These are phyloP conservation scores for Turritis glabra DNA, from an alignment of 345 rosid species.

Conservation along the genomic window DNA sequence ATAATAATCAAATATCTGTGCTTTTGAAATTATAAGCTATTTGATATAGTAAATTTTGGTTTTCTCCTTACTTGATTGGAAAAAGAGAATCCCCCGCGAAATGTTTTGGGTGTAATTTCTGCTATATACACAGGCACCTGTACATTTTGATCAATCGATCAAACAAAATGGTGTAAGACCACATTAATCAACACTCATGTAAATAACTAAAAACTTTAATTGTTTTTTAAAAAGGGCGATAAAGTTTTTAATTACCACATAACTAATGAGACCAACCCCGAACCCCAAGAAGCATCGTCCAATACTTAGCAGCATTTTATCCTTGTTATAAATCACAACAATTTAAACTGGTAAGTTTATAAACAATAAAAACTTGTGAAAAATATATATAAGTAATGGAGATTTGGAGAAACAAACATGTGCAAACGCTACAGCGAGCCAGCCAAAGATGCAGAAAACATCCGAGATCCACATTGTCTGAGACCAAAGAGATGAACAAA, in stretches of 20 bases:
- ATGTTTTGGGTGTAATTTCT: conserved; percentile 45
- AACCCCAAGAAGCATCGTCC: conserved; percentile 40
- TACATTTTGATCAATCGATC: background rate
- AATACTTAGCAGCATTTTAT: conserved; percentile 18
- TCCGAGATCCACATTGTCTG: conserved; percentile 50
- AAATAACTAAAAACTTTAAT: background rate
- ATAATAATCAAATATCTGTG: background rate
- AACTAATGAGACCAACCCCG: conserved; percentile 44
- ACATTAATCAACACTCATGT: background rate
- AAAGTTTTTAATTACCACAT: conserved; percentile 35
- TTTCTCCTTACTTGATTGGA: conserved; percentile 33
- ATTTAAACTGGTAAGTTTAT: too few relatives aligned
- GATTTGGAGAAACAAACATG: conserved; percentile 37
- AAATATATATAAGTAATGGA: background rate
- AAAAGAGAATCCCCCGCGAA: conserved; percentile 43
- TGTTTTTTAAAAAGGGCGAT: background rate
- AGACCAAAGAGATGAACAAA: background rate
- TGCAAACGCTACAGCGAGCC: conserved; percentile 46
- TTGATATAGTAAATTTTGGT: background rate
- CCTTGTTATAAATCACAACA: conserved; percentile 19
- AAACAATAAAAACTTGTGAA: background rate
- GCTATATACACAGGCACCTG: conserved; percentile 52
- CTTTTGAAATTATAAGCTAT: background rate
- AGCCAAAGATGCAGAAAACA: conserved; percentile 39
- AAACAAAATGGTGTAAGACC: background rate